A percentile compares a stretch with the other conserved stretches of the same genome.
Evolutionary conservation across 345 rosid genomes (phyloP).

Genomic region (Iberis pinnata): DNA sequence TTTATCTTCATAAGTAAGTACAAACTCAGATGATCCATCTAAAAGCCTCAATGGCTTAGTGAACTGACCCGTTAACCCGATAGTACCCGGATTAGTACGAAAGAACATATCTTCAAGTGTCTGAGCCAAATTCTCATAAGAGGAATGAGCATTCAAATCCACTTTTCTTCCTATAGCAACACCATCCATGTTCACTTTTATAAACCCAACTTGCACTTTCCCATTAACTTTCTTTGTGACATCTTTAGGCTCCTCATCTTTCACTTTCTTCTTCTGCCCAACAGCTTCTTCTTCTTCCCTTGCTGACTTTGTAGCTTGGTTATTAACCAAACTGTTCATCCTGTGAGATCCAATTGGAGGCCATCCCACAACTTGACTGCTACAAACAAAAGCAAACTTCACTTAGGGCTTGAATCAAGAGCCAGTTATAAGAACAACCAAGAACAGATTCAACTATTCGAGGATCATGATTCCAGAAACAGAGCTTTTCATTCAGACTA

Average conservation of each 20-base stretch:
- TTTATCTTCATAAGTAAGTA: constrained; percentile 85
- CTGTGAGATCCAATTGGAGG: constrained; percentile 75
- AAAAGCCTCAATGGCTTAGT: constrained; percentile 51
- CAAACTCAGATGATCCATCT: constrained; percentile 76
- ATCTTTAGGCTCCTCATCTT: constrained; percentile 47
- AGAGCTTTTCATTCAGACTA: constrained; percentile 6
- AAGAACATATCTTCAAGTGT: constrained; percentile 82
- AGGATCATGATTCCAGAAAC: not conserved
- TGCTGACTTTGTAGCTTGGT: constrained; percentile 49
- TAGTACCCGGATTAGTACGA: constrained; percentile 27
- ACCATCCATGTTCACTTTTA: constrained; percentile 92
- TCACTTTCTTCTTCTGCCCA: constrained; percentile 22
- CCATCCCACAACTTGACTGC: constrained; percentile 93
- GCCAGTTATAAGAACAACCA: constrained; percentile 5
- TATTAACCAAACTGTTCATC: constrained; percentile 69
- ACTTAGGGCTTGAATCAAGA: constrained; percentile 1
- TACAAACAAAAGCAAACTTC: constrained; percentile 20
- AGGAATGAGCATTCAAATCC: constrained; percentile 63
- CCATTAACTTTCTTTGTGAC: constrained; percentile 47
- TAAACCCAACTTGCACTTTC: constrained; percentile 53
- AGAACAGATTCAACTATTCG: constrained; percentile 8
- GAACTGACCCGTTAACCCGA: constrained; percentile 28
- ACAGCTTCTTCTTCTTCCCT: constrained; percentile 44
- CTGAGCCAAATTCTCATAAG: constrained; percentile 59
- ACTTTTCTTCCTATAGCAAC: constrained; percentile 86